phyloP scores from a whole-genome alignment of 805 yeast genomes.

The Starmerella vaccinii region DNA sequence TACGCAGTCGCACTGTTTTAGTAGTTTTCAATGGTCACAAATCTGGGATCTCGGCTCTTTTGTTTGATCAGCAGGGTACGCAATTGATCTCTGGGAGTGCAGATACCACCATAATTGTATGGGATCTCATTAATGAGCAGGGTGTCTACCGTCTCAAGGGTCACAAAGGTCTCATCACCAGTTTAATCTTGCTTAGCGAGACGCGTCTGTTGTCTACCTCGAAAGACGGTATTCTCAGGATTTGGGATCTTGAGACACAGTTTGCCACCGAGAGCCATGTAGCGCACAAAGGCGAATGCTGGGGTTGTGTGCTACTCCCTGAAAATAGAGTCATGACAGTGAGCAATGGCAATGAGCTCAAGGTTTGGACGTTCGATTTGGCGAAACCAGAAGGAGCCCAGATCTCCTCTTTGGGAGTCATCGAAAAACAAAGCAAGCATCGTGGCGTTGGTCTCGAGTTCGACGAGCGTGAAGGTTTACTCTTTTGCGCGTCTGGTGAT shows the following conservation, averaged over 20 bases:
- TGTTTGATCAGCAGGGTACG: conserved; percentile 75
- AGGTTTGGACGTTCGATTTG: conserved; percentile 69
- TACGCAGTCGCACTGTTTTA: conserved; percentile 64
- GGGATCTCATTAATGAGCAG: conserved; percentile 91
- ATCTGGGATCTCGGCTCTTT: conserved; percentile 57
- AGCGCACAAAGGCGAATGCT: conserved; percentile 88
- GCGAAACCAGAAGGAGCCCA: conserved; percentile 42
- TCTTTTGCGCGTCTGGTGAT: conserved; percentile 55
- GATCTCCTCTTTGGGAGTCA: conserved; percentile 49
- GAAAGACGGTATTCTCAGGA: conserved; percentile 81
- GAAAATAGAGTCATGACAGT: conserved; percentile 47
- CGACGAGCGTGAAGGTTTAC: background rate
- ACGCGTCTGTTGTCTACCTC: conserved; percentile 64
- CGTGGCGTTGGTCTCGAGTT: conserved; percentile 18
- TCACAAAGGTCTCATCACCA: conserved; percentile 82
- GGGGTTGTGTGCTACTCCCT: conserved; percentile 48
- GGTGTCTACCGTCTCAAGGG: conserved; percentile 82
- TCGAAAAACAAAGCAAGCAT: conserved; percentile 47
- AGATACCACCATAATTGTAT: conserved; percentile 73
- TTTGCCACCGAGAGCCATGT: conserved; percentile 91
- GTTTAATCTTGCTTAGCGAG: conserved; percentile 48
- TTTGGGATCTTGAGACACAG: conserved; percentile 86
- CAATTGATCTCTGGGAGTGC: conserved; percentile 75
- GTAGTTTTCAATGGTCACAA: conserved; percentile 87
- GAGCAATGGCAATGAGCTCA: conserved; percentile 71